Base-by-base conservation (phyloP, 148 eudicot species). In the Camellia granthamiana region DNA sequence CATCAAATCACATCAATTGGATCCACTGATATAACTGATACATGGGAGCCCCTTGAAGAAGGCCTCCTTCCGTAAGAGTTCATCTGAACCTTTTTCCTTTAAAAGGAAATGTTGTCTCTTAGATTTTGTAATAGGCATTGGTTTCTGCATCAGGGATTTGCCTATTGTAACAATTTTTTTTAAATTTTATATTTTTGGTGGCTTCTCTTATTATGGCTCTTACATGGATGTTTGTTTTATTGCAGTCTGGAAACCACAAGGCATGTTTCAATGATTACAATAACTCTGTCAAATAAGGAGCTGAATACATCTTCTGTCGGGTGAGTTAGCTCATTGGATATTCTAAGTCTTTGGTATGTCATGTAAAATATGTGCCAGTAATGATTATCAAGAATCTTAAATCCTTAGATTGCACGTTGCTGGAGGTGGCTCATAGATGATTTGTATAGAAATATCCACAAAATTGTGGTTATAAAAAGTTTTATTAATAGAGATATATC, bases 31-130 rank as follows among this genome's bases (percentile, higher is more conserved):
- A 96, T 96, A 83, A 96, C 94, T 47, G 97, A 96, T 86, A 91
- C 92, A 58, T 93, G 98, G 99, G 99, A 95, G 87, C 99, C 99
- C 72, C 85, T 95, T 7, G 99, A 93, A 86, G 99, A 95, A 92
- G 98, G 98, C 86, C 97, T 95, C 56, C 93, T 88, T 75, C 92
- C 91, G 98, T 95, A 88, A 89, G 97, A 75, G 56, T 76, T 72
- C 38, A 79, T 83, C 7, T 51, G 14, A 63, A 75, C 19, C 42
- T 3, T 54, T 64, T 21, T 30, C 38, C 38, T 41, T 49, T 66
- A 54, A 5, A 14, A 43, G 56, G 18, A 43, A 10, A 41, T 38
- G 5, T 42, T 58, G 4, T 7, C 9, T 43, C 3, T 18, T 1
- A 62, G 44, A 19, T 52, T 52, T 6, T 6, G 9, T 30, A 66